Evolutionary conservation across 2,329 filamentous ascomycete genomes (phyloP).

Genomic region (Cercospora zeina): DNA sequence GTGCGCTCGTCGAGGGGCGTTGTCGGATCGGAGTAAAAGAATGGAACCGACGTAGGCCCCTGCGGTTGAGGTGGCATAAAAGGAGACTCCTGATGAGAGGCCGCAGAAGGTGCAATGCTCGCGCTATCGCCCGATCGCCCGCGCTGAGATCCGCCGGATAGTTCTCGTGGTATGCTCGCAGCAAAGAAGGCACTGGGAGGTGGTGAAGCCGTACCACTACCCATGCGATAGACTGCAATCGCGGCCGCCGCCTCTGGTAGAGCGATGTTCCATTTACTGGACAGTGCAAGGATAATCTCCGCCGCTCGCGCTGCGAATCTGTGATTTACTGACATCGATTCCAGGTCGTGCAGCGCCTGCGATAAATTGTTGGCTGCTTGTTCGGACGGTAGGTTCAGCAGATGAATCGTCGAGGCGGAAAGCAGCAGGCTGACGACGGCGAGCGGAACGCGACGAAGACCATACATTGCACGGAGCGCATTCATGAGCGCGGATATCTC

Average conservation of each 20-base stretch:
- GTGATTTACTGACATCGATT: slow-evolving; percentile 48
- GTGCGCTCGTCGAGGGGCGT: slow-evolving; percentile 29
- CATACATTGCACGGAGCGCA: slow-evolving; percentile 48
- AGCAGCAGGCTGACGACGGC: slow-evolving; percentile 46
- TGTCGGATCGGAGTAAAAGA: slow-evolving; percentile 32
- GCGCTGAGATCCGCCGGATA: slow-evolving; percentile 27
- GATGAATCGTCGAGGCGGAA: slow-evolving; percentile 48
- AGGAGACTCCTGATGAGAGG: slow-evolving; percentile 26
- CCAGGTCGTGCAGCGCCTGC: slow-evolving; percentile 47
- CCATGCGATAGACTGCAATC: slow-evolving; percentile 34
- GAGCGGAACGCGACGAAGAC: slow-evolving; percentile 45
- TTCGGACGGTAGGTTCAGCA: slow-evolving; percentile 47
- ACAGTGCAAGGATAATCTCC: slow-evolving; percentile 46
- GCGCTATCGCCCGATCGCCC: slow-evolving; percentile 29
- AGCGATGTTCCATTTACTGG: slow-evolving; percentile 48
- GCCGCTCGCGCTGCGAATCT: slow-evolving; percentile 48
- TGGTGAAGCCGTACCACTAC: slow-evolving; percentile 23
- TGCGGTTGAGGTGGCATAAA: slow-evolving; percentile 31
- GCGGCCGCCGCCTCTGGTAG: slow-evolving; percentile 43
- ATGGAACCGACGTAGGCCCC: slow-evolving; percentile 31
- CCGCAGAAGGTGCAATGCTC: not conserved
- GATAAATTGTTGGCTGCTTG: slow-evolving; percentile 44
- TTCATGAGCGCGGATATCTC: slow-evolving; percentile 47
- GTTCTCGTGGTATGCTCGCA: slow-evolving; percentile 35
- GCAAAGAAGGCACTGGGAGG: slow-evolving; percentile 37